Evolutionary conservation across 148 eudicot species (phyloP).

Genomic region (Arbutus unedo): DNA sequence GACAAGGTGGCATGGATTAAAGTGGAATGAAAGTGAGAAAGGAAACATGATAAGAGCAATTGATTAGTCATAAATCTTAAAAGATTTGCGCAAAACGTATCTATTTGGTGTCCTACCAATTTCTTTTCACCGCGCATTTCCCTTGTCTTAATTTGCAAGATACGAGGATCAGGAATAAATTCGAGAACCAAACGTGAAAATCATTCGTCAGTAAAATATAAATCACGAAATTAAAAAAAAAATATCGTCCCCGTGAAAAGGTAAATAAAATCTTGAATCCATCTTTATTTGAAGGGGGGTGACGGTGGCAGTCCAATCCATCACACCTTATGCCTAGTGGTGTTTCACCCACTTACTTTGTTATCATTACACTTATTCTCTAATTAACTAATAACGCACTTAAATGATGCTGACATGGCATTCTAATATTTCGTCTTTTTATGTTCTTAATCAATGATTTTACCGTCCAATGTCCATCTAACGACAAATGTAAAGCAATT

Average conservation of each 20-base stretch:
- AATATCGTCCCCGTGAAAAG: no score
- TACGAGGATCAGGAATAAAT: neutral
- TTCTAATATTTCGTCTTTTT: neutral
- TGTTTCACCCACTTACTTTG: neutral
- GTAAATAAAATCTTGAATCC: no score
- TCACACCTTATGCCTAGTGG: constrained; percentile 12
- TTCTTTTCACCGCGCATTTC: neutral
- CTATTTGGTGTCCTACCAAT: constrained; percentile 31
- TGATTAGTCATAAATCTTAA: constrained; percentile 22
- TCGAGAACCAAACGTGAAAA: neutral
- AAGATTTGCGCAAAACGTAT: constrained; percentile 15
- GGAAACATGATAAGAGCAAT: constrained; percentile 45
- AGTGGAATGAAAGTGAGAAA: constrained; percentile 23
- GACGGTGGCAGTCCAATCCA: neutral
- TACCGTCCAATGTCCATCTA: constrained; percentile 7
- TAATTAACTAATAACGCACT: constrained; percentile 11
- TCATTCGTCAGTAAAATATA: no score
- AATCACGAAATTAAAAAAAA: no score
- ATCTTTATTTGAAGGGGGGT: no score
- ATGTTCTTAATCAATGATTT: neutral
- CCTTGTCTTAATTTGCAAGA: constrained; percentile 14
- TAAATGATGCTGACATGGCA: neutral
- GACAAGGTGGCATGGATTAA: constrained; percentile 33
- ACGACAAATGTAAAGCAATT: neutral
- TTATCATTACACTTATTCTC: constrained; percentile 1